Evolutionary conservation across 2,329 filamentous ascomycete species (phyloP).

Genomic region (Diaporthe longicolla): DNA sequence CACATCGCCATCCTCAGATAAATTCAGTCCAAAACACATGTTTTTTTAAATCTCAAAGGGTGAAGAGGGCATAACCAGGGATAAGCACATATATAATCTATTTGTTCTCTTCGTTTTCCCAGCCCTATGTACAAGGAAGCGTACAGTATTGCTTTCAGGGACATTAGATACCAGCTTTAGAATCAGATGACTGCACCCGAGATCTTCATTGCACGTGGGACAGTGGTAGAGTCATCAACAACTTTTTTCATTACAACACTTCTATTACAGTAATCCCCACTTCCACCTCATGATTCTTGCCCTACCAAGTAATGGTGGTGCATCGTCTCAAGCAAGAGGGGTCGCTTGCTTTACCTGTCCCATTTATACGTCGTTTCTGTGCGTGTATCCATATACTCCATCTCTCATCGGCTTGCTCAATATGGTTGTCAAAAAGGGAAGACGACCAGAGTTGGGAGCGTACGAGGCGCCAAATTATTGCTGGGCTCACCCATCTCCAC

Average conservation of each 20-base stretch:
- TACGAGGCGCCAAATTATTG: no score
- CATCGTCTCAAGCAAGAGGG: slow-evolving; percentile 3
- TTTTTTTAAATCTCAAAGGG: background rate
- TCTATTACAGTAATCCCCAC: slow-evolving; percentile 35
- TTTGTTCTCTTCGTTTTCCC: background rate
- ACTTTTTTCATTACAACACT: slow-evolving; percentile 38
- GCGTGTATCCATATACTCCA: slow-evolving; percentile 33
- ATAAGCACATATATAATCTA: background rate
- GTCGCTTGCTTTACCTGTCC: background rate
- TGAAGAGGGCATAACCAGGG: background rate
- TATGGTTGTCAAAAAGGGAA: background rate
- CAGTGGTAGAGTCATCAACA: background rate
- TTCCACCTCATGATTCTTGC: background rate
- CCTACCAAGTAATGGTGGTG: background rate
- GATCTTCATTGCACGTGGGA: background rate
- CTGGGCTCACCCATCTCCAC: background rate
- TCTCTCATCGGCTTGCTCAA: slow-evolving; percentile 43
- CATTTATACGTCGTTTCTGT: slow-evolving; percentile 18
- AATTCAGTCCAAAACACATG: background rate
- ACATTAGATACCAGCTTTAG: background rate
- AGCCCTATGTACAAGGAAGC: background rate
- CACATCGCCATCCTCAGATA: background rate
- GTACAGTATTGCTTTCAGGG: background rate
- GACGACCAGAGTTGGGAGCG: background rate
- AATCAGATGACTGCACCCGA: background rate